Conservation (phyloP, 768 basidiomycete genomes). For the Leccinum arenicola region DNA sequence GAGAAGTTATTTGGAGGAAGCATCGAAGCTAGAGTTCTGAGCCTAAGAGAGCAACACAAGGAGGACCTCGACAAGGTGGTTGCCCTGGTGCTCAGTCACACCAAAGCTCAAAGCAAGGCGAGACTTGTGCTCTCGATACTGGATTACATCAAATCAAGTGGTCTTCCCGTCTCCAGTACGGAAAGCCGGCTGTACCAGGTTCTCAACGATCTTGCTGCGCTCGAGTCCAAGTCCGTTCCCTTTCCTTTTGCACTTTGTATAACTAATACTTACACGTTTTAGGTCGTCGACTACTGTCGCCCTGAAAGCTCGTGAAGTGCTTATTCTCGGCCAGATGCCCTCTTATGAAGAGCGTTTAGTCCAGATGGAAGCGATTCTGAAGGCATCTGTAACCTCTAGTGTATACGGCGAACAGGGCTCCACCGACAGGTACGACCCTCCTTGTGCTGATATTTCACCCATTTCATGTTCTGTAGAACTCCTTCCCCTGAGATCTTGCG, state of each 20-base stretch:
- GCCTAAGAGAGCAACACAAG: constrained; percentile 89
- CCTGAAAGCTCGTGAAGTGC: constrained; percentile 94
- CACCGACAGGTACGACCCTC: constrained; percentile 48
- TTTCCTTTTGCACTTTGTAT: not conserved
- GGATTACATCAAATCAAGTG: constrained; percentile 84
- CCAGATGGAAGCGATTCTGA: constrained; percentile 94
- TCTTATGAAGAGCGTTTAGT: constrained; percentile 91
- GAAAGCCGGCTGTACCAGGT: constrained; percentile 76
- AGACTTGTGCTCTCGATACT: constrained; percentile 84
- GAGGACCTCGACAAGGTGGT: constrained; percentile 89
- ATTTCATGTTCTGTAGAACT: constrained; percentile 42
- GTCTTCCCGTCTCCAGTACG: constrained; percentile 68
- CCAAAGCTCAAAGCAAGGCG: constrained; percentile 90
- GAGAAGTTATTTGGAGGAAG: constrained; percentile 93
- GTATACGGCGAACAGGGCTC: constrained; percentile 84
- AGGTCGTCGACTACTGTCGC: constrained; percentile 91
- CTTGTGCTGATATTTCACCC: not conserved
- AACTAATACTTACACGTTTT: constrained; percentile 7
- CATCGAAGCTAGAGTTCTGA: constrained; percentile 88
- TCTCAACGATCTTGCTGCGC: constrained; percentile 74
- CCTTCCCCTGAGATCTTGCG: constrained; percentile 85
- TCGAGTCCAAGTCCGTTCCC: constrained; percentile 78
- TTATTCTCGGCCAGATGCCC: constrained; percentile 95
- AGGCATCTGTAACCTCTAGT: constrained; percentile 80
- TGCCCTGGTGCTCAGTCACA: constrained; percentile 87